A percentile compares a stretch with the other conserved stretches of the same genome.
Conservation (phyloP, 257 asterid genomes). For the Penstemon eatonii region DNA sequence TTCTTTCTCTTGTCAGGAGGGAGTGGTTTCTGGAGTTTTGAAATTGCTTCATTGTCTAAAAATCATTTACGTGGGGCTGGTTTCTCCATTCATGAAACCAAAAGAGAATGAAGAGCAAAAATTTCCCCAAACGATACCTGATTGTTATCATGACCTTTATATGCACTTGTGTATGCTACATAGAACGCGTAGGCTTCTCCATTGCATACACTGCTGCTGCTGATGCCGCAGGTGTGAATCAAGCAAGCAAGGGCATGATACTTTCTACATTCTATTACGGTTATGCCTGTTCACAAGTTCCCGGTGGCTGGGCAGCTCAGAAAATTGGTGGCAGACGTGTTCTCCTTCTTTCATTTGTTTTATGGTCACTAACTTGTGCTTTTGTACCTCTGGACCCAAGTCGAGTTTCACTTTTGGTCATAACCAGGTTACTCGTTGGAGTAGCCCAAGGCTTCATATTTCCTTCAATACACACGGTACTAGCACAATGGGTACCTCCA, state of each 20-base stretch:
- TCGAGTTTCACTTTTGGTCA: constrained; percentile 51
- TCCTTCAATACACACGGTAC: constrained; percentile 92
- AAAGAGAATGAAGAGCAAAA: constrained; percentile 57
- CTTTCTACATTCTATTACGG: constrained; percentile 90
- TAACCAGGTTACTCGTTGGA: constrained; percentile 90
- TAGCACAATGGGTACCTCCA: constrained; percentile 98
- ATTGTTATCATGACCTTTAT: constrained; percentile 74
- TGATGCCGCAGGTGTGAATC: constrained; percentile 78
- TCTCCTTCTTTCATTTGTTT: constrained; percentile 71
- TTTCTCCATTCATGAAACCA: constrained; percentile 41
- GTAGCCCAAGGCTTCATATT: constrained; percentile 96
- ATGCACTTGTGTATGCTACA: constrained; percentile 90
- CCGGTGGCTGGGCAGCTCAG: constrained; percentile 99
- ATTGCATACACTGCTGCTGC: constrained; percentile 92
- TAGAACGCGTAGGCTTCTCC: constrained; percentile 95
- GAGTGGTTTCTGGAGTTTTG: constrained; percentile 16
- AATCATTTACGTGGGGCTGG: not conserved
- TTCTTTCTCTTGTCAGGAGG: constrained; percentile 1
- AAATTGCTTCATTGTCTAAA: constrained; percentile 11
- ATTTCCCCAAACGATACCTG: constrained; percentile 63
- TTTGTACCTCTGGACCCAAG: constrained; percentile 78
- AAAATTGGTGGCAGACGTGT: constrained; percentile 81
- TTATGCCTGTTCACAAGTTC: constrained; percentile 90
- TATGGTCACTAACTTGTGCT: constrained; percentile 88
- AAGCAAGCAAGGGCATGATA: constrained; percentile 81